A percentile compares a stretch with the other conserved stretches of the same genome.
These are phyloP conservation scores for Tuber indicum DNA, from an alignment of 495 filamentous ascomycete species.

Conservation along the genomic window DNA sequence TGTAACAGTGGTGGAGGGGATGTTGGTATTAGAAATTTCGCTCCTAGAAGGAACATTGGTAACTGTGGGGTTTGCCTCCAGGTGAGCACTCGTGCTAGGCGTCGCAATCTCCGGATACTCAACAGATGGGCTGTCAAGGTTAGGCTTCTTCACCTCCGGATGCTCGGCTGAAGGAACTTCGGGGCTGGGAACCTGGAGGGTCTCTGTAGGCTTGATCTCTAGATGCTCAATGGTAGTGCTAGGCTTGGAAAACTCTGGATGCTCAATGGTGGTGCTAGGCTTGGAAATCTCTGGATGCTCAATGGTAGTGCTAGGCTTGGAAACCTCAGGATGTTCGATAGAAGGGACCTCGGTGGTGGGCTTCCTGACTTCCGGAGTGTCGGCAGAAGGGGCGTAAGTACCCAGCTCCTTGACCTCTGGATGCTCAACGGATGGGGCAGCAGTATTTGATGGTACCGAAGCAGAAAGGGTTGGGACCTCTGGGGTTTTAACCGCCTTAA, in stretches of 20 bases:
- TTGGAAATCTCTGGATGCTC: not conserved
- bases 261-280: not conserved
- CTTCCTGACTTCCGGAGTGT: not conserved
- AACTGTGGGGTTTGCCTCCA: not conserved
- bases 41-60: not conserved
- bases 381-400: not conserved
- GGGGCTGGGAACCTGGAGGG: not conserved
- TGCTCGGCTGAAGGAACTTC: not conserved
- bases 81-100: not conserved
- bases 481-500: too few species aligned
- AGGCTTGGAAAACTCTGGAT: not conserved
- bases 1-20: not conserved
- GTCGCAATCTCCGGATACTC: not conserved
- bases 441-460: too few species aligned
- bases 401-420: too few species aligned
- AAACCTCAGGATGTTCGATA: not conserved
- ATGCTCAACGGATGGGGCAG: too few species aligned
- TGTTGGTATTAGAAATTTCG: not conserved
- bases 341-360: not conserved
- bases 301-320: not conserved
- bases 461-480: too few species aligned
- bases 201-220: not conserved
- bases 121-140: not conserved
- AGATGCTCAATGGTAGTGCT: not conserved
- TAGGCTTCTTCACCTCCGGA: not conserved